These are phyloP conservation scores for Amesomyces nigricolor DNA, from an alignment of 2,329 filamentous ascomycete species.

Conservation along the genomic window DNA sequence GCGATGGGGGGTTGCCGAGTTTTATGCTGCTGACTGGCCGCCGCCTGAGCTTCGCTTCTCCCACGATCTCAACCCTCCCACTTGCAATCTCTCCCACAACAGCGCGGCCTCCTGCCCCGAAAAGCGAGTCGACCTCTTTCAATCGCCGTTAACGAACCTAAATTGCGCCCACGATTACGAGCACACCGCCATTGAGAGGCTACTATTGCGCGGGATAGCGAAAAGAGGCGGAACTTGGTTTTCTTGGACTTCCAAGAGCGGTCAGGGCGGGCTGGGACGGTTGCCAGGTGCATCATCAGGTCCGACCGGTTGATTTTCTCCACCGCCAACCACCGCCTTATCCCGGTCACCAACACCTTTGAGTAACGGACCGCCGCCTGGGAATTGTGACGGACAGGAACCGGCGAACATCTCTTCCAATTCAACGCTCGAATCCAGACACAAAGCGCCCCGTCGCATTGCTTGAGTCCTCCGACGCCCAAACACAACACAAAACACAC, in stretches of 20 bases:
- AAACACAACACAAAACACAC: background rate
- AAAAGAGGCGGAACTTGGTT: slow-evolving; percentile 7
- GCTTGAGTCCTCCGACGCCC: background rate
- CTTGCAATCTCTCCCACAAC: background rate
- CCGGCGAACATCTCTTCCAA: background rate
- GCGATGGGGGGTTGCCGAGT: slow-evolving; percentile 23
- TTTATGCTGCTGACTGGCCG: slow-evolving; percentile 28
- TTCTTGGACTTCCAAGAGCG: background rate
- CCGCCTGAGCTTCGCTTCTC: slow-evolving; percentile 11
- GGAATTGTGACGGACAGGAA: background rate
- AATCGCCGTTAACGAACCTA: background rate
- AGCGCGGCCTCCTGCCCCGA: slow-evolving; percentile 4
- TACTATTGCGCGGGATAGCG: background rate
- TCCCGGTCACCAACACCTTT: slow-evolving; percentile 1
- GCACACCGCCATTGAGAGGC: background rate
- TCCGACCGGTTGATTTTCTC: slow-evolving; percentile 4
- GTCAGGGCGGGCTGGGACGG: background rate
- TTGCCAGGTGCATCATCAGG: background rate
- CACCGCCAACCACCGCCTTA: slow-evolving; percentile 15
- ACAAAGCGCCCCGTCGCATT: background rate
- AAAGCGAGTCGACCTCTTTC: background rate
- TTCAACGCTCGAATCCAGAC: background rate
- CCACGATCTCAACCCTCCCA: slow-evolving; percentile 23
- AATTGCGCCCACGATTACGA: background rate
- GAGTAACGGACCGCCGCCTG: slow-evolving; percentile 2